Percentiles rank a stretch among this genome's conserved stretches.
Conservation (phyloP, 805 yeast genomes). For the Komagataella populi region DNA sequence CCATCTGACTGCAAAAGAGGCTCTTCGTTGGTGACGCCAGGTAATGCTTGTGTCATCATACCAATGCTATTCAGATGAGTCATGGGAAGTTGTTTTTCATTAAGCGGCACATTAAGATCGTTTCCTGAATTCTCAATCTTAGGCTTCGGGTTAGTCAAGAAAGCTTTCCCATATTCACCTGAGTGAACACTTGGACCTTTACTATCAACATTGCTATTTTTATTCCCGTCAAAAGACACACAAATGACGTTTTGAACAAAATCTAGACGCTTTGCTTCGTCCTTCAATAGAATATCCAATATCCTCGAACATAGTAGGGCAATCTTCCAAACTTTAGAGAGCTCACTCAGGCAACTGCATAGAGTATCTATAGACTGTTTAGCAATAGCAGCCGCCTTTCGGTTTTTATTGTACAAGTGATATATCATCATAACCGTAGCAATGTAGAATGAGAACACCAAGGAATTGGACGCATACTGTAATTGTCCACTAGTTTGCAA, state of each 20-base stretch:
- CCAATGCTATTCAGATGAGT: background rate
- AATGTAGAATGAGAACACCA: constrained; percentile 26
- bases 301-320: constrained; percentile 35
- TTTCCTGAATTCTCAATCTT: background rate
- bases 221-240: background rate
- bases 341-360: constrained; percentile 19
- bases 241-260: constrained; percentile 6
- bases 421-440: constrained; percentile 55
- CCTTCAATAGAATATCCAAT: constrained; percentile 27
- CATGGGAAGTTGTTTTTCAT: background rate
- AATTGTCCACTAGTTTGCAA: constrained; percentile 34
- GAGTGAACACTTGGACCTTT: constrained; percentile 7
- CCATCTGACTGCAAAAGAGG: background rate
- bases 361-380: constrained; percentile 10
- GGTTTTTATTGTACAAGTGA: constrained; percentile 27
- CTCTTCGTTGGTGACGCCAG: background rate
- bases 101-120: background rate
- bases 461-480: constrained; percentile 40
- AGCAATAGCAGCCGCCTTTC: constrained; percentile 24
- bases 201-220: background rate
- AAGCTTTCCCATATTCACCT: constrained; percentile 22
- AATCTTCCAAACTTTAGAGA: constrained; percentile 40
- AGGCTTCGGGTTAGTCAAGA: constrained; percentile 7
- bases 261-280: constrained; percentile 12
- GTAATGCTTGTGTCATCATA: background rate